Conservation (phyloP, 441 rosid genomes). For the Iberis amara region DNA sequence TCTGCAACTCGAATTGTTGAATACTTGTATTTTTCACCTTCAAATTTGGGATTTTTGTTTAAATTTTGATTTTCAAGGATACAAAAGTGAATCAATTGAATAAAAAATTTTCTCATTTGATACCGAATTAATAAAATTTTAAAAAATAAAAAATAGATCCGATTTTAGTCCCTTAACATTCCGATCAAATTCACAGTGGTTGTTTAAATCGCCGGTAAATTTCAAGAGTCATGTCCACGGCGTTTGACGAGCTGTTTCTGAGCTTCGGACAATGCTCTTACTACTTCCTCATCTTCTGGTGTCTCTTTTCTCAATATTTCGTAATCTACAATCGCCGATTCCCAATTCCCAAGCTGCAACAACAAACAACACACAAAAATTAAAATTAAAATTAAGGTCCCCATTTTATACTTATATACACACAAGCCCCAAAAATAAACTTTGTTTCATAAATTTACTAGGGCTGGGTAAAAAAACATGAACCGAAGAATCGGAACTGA, state of each 20-base stretch:
- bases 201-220: not conserved
- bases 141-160: not conserved
- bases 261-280: constrained; percentile 45
- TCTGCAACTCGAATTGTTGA: too few species aligned
- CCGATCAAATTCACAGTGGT: not conserved
- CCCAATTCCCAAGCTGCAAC: constrained; percentile 64
- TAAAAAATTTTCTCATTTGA: too few species aligned
- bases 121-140: too few species aligned
- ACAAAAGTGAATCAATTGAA: too few species aligned
- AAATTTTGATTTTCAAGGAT: too few species aligned
- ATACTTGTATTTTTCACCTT: too few species aligned
- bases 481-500: too few species aligned
- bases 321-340: constrained; percentile 57
- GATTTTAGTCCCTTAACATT: not conserved
- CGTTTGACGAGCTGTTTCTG: constrained; percentile 40
- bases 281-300: constrained; percentile 64
- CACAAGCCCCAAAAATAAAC: not conserved
- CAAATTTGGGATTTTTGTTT: too few species aligned
- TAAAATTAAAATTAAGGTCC: not conserved
- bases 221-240: constrained; percentile 29
- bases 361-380: not conserved
- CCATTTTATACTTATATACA: too few species aligned
- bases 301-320: constrained; percentile 50
- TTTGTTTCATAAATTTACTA: too few species aligned
- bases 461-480: too few species aligned